Conservation (phyloP, 805 yeast species). For the Ogataea nitratoaversa region DNA sequence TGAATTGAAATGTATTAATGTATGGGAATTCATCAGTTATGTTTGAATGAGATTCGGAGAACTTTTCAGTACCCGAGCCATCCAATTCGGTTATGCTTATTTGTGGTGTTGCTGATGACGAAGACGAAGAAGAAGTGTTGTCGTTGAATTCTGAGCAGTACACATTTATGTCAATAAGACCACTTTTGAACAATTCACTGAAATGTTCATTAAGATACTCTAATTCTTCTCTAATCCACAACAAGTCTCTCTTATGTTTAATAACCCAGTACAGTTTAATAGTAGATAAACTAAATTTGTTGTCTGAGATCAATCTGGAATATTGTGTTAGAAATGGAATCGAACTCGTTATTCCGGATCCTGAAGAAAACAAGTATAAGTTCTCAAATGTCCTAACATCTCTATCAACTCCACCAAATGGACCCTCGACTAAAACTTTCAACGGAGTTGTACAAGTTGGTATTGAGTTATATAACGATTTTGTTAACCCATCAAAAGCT, state of each 20-base stretch:
- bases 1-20: constrained; percentile 5
- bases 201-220: constrained; percentile 30
- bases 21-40: constrained; percentile 1
- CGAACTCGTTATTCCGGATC: constrained; percentile 50
- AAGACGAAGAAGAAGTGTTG: no score
- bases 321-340: constrained; percentile 36
- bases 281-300: constrained; percentile 18
- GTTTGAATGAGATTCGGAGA: neutral
- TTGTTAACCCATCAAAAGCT: constrained; percentile 46
- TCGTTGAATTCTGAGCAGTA: constrained; percentile 4
- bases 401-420: constrained; percentile 52
- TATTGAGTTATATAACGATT: constrained; percentile 24
- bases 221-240: constrained; percentile 40
- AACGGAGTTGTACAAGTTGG: constrained; percentile 24
- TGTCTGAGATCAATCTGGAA: constrained; percentile 21
- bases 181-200: constrained; percentile 17
- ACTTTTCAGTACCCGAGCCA: neutral
- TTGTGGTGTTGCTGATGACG: no score
- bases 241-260: constrained; percentile 28
- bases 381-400: constrained; percentile 42
- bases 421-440: constrained; percentile 48
- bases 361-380: constrained; percentile 39
- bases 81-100: no score
- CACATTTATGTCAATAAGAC: constrained; percentile 14
- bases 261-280: constrained; percentile 46